Percentiles rank a stretch among this genome's conserved stretches.
phyloP scores from a whole-genome alignment of 2,329 filamentous ascomycete genomes.

The Fonsecaea multimorphosa region DNA sequence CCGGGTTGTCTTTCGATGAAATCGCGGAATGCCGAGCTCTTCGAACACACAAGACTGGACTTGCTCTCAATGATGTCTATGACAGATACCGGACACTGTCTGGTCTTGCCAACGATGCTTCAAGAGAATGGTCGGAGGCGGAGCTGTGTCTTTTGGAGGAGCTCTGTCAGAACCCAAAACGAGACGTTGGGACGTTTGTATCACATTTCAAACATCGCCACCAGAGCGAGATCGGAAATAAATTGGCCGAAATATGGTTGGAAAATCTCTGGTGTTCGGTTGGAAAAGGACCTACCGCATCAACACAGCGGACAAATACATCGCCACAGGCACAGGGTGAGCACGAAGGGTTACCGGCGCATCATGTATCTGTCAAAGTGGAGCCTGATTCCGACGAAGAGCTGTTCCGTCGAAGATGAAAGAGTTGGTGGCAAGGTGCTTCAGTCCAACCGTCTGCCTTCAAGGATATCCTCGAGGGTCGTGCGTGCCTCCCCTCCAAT shows the following conservation, averaged over 20 bases:
- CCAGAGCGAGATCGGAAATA: slow-evolving; percentile 33
- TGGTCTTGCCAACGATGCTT: neutral
- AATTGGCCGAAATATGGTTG: slow-evolving; percentile 37
- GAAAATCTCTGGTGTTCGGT: slow-evolving; percentile 4
- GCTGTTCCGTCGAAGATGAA: slow-evolving; percentile 22
- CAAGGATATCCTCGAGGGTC: slow-evolving; percentile 54
- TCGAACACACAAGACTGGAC: slow-evolving; percentile 27
- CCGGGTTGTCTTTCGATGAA: slow-evolving; percentile 35
- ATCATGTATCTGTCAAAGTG: slow-evolving; percentile 20
- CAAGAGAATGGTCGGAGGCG: slow-evolving; percentile 29
- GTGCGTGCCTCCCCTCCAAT: slow-evolving; percentile 54
- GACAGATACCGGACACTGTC: slow-evolving; percentile 28
- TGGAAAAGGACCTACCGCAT: neutral
- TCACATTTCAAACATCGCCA: slow-evolving; percentile 20
- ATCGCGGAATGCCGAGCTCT: slow-evolving; percentile 32
- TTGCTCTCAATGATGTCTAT: slow-evolving; percentile 32
- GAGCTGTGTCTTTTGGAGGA: slow-evolving; percentile 26
- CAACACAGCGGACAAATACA: neutral
- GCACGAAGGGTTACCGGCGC: neutral
- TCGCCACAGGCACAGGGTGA: neutral
- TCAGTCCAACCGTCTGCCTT: slow-evolving; percentile 46
- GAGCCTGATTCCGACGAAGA: slow-evolving; percentile 29
- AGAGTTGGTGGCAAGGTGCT: neutral
- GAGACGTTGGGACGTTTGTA: slow-evolving; percentile 25
- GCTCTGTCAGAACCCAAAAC: slow-evolving; percentile 24